Conservation (phyloP, 257 asterid genomes). For the Ophiorrhiza pumila region DNA sequence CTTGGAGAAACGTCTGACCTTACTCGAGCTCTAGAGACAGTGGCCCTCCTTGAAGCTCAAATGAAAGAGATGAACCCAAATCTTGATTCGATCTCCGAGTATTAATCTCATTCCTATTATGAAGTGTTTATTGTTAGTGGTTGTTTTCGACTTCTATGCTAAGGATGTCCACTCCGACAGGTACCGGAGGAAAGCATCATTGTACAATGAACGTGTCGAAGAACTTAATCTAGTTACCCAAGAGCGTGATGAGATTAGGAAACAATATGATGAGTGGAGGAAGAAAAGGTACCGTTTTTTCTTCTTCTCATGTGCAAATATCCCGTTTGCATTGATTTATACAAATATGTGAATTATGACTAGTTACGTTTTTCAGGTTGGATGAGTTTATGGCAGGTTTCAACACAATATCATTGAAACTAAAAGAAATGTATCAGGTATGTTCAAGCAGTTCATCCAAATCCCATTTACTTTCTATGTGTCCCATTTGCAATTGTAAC, state of each 20-base stretch:
- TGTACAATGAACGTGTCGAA: conserved; percentile 79
- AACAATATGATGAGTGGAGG: conserved; percentile 92
- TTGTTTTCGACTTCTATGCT: conserved; percentile 8
- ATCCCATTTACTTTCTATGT: neutral
- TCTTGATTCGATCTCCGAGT: conserved; percentile 96
- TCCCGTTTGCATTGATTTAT: neutral
- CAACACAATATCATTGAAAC: conserved; percentile 83
- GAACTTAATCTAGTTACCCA: conserved; percentile 82
- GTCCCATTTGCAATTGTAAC: neutral
- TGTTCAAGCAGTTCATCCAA: neutral
- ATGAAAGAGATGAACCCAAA: conserved; percentile 93
- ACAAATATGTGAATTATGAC: neutral
- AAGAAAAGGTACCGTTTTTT: conserved; percentile 57
- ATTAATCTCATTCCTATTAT: conserved; percentile 27
- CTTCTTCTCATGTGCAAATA: neutral
- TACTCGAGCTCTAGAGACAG: conserved; percentile 74
- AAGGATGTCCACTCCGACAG: conserved; percentile 29
- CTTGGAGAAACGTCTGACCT: conserved; percentile 58
- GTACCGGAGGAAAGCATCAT: conserved; percentile 68
- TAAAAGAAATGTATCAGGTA: conserved; percentile 99
- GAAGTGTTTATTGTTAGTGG: neutral
- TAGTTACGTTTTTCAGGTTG: conserved; percentile 47
- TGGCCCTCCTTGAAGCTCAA: conserved; percentile 89
- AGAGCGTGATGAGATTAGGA: conserved; percentile 82
- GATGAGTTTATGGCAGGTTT: conserved; percentile 98